Evolutionary conservation across 805 yeast species (phyloP).

Genomic region (Candida anglica): DNA sequence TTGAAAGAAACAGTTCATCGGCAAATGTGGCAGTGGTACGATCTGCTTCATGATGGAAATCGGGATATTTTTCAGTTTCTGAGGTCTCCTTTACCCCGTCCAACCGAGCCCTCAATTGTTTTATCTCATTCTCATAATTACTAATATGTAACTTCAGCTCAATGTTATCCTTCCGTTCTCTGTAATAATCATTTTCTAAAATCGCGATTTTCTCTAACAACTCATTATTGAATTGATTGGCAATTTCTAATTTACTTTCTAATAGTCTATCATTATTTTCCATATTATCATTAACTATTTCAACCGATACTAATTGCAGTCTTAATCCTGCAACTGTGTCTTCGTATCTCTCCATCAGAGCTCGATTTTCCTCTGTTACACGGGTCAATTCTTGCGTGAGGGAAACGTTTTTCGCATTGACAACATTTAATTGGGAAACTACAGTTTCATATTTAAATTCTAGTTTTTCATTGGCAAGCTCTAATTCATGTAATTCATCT

Average conservation of each 20-base stretch:
- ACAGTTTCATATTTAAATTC: conserved; percentile 11
- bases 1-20: conserved; percentile 5
- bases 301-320: conserved; percentile 33
- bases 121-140: conserved; percentile 28
- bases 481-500: conserved; percentile 35
- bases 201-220: conserved; percentile 39
- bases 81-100: conserved; percentile 1
- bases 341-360: conserved; percentile 13
- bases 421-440: conserved; percentile 15
- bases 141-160: conserved; percentile 23
- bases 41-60: background rate
- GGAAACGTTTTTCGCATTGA: conserved; percentile 10
- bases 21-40: background rate
- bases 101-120: conserved; percentile 12
- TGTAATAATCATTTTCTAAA: conserved; percentile 36
- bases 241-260: conserved; percentile 25
- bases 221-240: conserved; percentile 38
- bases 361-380: conserved; percentile 10
- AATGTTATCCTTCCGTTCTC: conserved; percentile 18
- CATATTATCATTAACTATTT: conserved; percentile 40
- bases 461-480: conserved; percentile 17
- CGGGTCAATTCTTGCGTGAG: conserved; percentile 17
- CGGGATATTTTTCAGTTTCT: no score
- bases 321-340: conserved; percentile 17
- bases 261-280: conserved; percentile 34